These are phyloP conservation scores for Schizothecium vesticola DNA, from an alignment of 495 filamentous ascomycete genomes.

Conservation along the genomic window DNA sequence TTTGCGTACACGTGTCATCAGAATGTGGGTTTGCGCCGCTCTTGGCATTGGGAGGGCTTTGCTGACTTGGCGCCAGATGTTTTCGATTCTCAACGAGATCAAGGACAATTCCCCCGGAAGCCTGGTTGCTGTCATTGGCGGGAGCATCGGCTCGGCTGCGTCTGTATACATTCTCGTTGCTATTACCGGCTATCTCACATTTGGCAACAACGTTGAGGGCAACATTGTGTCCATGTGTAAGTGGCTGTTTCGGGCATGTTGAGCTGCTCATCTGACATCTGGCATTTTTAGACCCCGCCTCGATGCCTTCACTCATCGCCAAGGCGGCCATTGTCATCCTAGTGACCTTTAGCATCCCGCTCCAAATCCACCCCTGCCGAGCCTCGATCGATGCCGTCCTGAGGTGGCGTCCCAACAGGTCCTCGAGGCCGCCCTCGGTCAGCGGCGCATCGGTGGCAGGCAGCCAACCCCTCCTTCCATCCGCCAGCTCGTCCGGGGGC, in stretches of 20 bases:
- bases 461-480: conserved; percentile 40
- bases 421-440: conserved; percentile 61
- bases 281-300: conserved; percentile 54
- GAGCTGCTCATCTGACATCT: conserved; percentile 14
- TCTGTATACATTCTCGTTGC: conserved; percentile 84
- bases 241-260: conserved; percentile 12
- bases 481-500: conserved; percentile 8
- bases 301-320: conserved; percentile 80
- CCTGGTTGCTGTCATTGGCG: conserved; percentile 71
- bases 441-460: conserved; percentile 31
- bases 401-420: conserved; percentile 84
- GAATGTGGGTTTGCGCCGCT: conserved; percentile 57
- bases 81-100: conserved; percentile 96
- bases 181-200: conserved; percentile 92
- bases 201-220: conserved; percentile 76
- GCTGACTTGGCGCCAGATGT: conserved; percentile 63
- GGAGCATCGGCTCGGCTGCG: conserved; percentile 77
- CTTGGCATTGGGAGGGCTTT: neutral
- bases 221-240: conserved; percentile 93
- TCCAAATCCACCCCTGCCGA: conserved; percentile 92
- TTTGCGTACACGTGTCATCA: conserved; percentile 99
- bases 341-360: conserved; percentile 93
- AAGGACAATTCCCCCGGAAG: conserved; percentile 70
- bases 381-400: conserved; percentile 88
- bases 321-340: conserved; percentile 93